A percentile compares a stretch with the other conserved stretches of the same genome.
These are phyloP conservation scores for Cercospora sp. DNA, from an alignment of 2,329 filamentous ascomycete genomes.

Conservation along the genomic window DNA sequence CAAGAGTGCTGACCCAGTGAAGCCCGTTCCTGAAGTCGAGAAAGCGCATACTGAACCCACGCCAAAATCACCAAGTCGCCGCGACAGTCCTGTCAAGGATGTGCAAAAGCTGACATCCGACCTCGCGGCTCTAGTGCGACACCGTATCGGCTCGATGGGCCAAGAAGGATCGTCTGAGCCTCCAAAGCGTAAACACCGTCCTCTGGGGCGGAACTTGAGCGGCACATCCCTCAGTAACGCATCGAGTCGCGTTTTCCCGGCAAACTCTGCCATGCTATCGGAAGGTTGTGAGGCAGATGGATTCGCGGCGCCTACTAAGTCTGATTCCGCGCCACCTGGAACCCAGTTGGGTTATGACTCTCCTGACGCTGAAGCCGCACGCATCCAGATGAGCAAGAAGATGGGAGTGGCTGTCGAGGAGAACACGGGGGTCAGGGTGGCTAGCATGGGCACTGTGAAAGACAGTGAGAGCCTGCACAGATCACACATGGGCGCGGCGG, in stretches of 20 bases:
- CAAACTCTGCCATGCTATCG: constrained; percentile 18
- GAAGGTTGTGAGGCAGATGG: constrained; percentile 28
- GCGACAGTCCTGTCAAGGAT: constrained; percentile 19
- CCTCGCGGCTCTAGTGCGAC: constrained; percentile 29
- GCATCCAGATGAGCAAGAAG: constrained; percentile 36
- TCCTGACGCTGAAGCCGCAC: constrained; percentile 36
- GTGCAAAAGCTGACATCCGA: constrained; percentile 28
- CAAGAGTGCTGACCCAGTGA: background rate
- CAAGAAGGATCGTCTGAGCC: constrained; percentile 18
- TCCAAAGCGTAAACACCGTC: constrained; percentile 34
- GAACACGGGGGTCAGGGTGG: constrained; percentile 30
- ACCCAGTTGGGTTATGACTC: constrained; percentile 42
- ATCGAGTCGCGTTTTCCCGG: constrained; percentile 6
- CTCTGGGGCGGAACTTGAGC: constrained; percentile 36
- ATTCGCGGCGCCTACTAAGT: constrained; percentile 21
- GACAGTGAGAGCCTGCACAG: constrained; percentile 29
- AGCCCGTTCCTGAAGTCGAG: constrained; percentile 1
- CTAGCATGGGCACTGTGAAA: constrained; percentile 37
- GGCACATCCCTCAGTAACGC: constrained; percentile 26
- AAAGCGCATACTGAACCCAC: constrained; percentile 12
- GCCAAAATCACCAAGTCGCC: constrained; percentile 11
- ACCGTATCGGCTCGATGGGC: constrained; percentile 18
- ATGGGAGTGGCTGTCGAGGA: constrained; percentile 36
- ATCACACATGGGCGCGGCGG: constrained; percentile 11
- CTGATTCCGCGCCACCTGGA: constrained; percentile 28